Base-by-base conservation (phyloP, 352 stramenopile genomes). In the Synura sp. region DNA sequence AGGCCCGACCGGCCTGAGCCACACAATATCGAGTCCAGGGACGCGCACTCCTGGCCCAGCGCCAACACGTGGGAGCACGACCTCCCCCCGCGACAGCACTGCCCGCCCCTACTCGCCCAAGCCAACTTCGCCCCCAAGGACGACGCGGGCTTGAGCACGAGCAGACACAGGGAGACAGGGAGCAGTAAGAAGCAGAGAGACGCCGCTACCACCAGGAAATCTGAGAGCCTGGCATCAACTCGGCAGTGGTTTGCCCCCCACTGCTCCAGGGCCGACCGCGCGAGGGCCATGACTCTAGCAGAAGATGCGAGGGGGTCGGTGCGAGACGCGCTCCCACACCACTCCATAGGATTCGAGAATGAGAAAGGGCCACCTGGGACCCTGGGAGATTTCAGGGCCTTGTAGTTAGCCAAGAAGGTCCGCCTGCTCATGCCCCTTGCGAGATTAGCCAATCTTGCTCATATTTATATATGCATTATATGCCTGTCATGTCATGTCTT, bases 151-250 rank as follows among this genome's bases (percentile, higher is more conserved):
- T 22, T 67, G 53, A 67, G 53, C 53, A 22, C 12, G 53, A 67
- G 53, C 53, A 67, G 53, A 67, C n/a, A n/a, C n/a, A n/a, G n/a
- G n/a, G n/a, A n/a, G n/a, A n/a, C n/a, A n/a, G n/a, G n/a, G n/a
- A 67, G 12, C 53, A 67, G 53, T 22, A 67, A 67, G 53, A 67
- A n/a, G n/a, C 53, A 27, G 53, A 12, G 12, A 22, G 53, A 12
- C 53, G 53, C 53, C 53, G 53, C 53, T 22, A 67, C 53, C 53
- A 67, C 53, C 53, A n/a, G n/a, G n/a, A n/a, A n/a, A n/a, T n/a
- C n/a, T n/a, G n/a, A n/a, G n/a, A n/a, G n/a, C n/a, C n/a, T n/a
- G n/a, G n/a, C n/a, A n/a, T n/a, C n/a, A n/a, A n/a, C n/a, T n/a
- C n/a, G n/a, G n/a, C n/a, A n/a, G n/a, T n/a, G n/a, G n/a, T n/a